Conservation (phyloP, 371 early-diverging fungal genomes). For the Mortierella sp. region DNA sequence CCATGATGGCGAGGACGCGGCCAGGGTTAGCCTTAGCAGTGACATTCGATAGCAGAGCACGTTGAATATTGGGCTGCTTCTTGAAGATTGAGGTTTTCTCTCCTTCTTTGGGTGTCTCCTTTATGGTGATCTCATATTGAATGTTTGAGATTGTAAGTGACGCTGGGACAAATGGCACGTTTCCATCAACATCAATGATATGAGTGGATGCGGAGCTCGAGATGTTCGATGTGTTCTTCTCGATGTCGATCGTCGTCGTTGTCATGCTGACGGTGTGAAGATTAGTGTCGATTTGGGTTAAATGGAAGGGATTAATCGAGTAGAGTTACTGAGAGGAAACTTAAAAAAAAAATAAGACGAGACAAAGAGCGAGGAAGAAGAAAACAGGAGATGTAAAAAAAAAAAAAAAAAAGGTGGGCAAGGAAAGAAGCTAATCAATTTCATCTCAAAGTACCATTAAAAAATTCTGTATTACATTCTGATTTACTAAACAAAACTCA, state of each 20-base stretch:
- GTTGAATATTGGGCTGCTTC: conserved; percentile 35
- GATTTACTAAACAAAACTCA: background rate
- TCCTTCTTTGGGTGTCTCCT: conserved; percentile 32
- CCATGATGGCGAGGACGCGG: conserved; percentile 85
- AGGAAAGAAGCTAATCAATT: background rate
- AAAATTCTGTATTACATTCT: background rate
- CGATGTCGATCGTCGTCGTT: background rate
- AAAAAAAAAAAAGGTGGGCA: background rate
- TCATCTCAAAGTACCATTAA: background rate
- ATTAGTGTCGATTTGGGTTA: background rate
- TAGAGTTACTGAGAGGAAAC: background rate
- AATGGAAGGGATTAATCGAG: background rate
- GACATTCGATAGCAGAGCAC: conserved; percentile 64
- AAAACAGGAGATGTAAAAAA: conserved; percentile 1
- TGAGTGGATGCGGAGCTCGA: conserved; percentile 19
- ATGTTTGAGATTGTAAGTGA: conserved; percentile 37
- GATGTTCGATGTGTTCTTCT: conserved; percentile 24
- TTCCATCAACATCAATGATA: background rate
- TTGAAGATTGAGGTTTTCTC: conserved; percentile 47
- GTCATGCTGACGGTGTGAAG: conserved; percentile 13
- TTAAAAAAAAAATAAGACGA: conserved; percentile 13
- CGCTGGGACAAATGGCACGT: conserved; percentile 50
- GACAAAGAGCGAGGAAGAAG: background rate
- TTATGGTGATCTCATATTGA: conserved; percentile 47
- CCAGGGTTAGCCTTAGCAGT: conserved; percentile 81